Base-by-base conservation (phyloP, 352 stramenopile genomes). In the Thalassiosira gravida region DNA sequence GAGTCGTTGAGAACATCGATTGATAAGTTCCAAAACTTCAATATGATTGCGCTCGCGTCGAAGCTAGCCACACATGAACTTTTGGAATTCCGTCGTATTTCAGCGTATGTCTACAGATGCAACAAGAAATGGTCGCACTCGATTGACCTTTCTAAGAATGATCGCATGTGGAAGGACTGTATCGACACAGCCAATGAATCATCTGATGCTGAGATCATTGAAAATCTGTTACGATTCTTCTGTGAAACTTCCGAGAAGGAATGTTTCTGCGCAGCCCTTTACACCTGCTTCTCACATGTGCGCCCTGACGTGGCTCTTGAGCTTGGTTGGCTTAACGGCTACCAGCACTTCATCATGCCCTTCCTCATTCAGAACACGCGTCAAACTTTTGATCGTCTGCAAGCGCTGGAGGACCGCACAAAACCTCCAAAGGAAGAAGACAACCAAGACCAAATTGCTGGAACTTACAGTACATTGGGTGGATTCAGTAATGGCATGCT, bases 151-250 rank as follows among this genome's bases (percentile, higher is more conserved):
- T 99, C 96, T 20, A 99, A 99, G 95, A 96, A 95, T 37, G 97
- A 99, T 92, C 98, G 98, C 80, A 99, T 99, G 97, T 99, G 98
- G 95, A 99, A 99, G 92, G 97, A 99, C 74, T 98, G 97, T 82
- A 99, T 99, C 76, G 97, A 99, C 80, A 99, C 97, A 66, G 97
- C 97, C 25, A 96, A 96, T 37, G 95, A 98, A 82, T 99, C 96
- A 59, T 92, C 95, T 39, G 96, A 98, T 77, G 82, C 91, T 37
- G 96, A 98, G 35, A 95, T 99, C 22, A 97, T 97, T 22, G 97
- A 99, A 80, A 95, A 98, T 62, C 95, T 99, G 52, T 88, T 99
- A 46, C 94, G 96, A 46, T 99, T 98, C 94, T 99, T 99, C 85
- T 97, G 98, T 44, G 97, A 97, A 67, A 96, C 98, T 29, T 96